Base-by-base conservation (phyloP, 768 basidiomycete genomes). In the Wakefieldia striispora region DNA sequence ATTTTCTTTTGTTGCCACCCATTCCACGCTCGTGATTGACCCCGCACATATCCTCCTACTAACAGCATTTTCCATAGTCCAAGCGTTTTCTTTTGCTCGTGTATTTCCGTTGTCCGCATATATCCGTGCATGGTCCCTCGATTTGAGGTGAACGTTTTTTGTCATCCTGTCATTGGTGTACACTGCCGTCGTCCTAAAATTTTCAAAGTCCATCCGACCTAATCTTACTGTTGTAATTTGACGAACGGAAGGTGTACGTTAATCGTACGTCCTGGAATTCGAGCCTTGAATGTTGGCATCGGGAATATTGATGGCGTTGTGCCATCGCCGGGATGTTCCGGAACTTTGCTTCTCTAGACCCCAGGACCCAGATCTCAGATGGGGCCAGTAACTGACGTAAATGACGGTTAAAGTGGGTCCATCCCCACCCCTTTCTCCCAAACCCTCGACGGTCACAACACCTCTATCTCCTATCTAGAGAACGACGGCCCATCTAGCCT, bases 91-190 rank as follows among this genome's bases (percentile, higher is more conserved):
- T 33, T 34, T 31, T 29, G 16, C 31, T 34, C 33, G 29, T 62
- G 63, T 64, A 62, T 54, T 31, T 52, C 47, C 51, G 60, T 51
- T 48, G 50, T 50, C 26, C 40, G 34, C 51, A 50, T 62, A 62
- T 62, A 65, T 62, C 63, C 60, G 29, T 52, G 50, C 56, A 56
- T 52, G 23, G 47, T 46, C 40, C 43, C 49, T 46, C 24, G 49
- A 40, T 49, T 45, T 48, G 44, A 43, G 43, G 24, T 26, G 16
- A 51, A 53, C 49, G 33, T 24, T 31, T 17, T 43, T 14, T 23
- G 17, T 41, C 24, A 37, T 41, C 23, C 37, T 40, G 17, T 46
- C 17, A 20, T 31, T n/a, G 23, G 40, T 37, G 43, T 47, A 40
- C 37, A 29, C 31, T 51, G 33, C 40, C 42, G 38, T 39, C 36